These are phyloP conservation scores for Aspergillus spinulosporus DNA, from an alignment of 2,329 filamentous ascomycete genomes.

Conservation along the genomic window DNA sequence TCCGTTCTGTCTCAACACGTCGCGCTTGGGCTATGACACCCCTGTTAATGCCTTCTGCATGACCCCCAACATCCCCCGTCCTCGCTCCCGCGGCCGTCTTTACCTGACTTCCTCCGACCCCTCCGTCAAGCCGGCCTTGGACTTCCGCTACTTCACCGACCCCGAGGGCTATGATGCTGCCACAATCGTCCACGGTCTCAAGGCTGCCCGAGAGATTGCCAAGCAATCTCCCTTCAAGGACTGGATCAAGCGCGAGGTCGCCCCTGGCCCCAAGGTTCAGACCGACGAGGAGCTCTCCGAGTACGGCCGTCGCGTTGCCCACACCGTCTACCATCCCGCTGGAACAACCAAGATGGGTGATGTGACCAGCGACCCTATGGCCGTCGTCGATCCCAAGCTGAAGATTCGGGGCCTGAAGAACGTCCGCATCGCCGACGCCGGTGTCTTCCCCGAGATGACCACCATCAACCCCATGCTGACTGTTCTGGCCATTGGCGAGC, in stretches of 20 bases:
- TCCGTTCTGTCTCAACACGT: conserved; percentile 84
- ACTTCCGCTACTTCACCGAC: conserved; percentile 89
- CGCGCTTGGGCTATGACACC: conserved; percentile 71
- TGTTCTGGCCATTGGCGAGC: conserved; percentile 79
- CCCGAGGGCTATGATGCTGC: conserved; percentile 81
- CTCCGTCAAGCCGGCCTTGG: conserved; percentile 74
- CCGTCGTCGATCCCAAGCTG: conserved; percentile 76
- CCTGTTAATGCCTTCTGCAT: conserved; percentile 83
- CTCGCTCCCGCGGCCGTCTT: conserved; percentile 72
- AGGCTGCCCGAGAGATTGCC: conserved; percentile 74
- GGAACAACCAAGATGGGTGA: conserved; percentile 92
- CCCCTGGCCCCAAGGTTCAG: conserved; percentile 70
- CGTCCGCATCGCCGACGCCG: conserved; percentile 79
- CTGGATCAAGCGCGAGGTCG: conserved; percentile 81
- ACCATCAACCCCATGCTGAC: conserved; percentile 91
- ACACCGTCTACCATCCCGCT: conserved; percentile 88
- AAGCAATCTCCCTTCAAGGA: conserved; percentile 73
- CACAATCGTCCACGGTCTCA: conserved; percentile 75
- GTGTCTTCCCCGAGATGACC: conserved; percentile 84
- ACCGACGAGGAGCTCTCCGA: conserved; percentile 78
- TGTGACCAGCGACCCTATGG: conserved; percentile 64
- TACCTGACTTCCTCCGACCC: conserved; percentile 77
- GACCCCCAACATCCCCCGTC: conserved; percentile 86
- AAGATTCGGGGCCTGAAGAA: conserved; percentile 71
- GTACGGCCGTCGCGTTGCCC: conserved; percentile 77